phyloP scores from a whole-genome alignment of 1,139 yeast genomes.

The Scheffersomyces illinoinensis region DNA sequence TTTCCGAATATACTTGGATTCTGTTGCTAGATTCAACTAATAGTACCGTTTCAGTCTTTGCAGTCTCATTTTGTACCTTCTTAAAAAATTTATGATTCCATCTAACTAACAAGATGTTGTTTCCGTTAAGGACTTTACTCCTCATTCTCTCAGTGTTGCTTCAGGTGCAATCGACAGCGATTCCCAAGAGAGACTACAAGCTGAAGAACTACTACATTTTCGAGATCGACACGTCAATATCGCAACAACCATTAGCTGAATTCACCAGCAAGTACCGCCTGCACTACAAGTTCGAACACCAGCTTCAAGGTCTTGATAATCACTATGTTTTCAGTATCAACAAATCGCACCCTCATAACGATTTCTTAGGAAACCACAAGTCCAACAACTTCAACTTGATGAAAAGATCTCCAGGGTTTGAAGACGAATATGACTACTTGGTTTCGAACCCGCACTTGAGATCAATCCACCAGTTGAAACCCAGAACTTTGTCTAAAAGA shows the following conservation, averaged over 20 bases:
- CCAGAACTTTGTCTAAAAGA: slow-evolving; percentile 49
- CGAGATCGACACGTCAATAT: slow-evolving; percentile 43
- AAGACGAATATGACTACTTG: slow-evolving; percentile 27
- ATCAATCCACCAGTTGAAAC: slow-evolving; percentile 53
- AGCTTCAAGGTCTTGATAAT: slow-evolving; percentile 55
- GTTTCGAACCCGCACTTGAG: slow-evolving; percentile 29
- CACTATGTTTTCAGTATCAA: slow-evolving; percentile 62
- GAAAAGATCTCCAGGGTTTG: slow-evolving; percentile 29
- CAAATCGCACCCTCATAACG: slow-evolving; percentile 36
- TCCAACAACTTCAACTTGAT: slow-evolving; percentile 28
- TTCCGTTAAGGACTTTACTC: background rate
- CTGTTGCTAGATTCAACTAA: background rate
- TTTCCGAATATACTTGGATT: too few species aligned
- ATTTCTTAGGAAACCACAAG: slow-evolving; percentile 37
- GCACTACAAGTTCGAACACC: slow-evolving; percentile 55
- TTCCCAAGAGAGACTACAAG: slow-evolving; percentile 40
- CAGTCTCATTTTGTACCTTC: too few species aligned
- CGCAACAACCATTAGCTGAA: slow-evolving; percentile 26
- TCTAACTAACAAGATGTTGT: background rate
- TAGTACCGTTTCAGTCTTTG: background rate
- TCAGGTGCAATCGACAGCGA: slow-evolving; percentile 5
- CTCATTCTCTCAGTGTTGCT: background rate
- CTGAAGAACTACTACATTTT: slow-evolving; percentile 55
- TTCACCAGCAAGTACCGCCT: slow-evolving; percentile 31
- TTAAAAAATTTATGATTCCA: background rate